A percentile compares a stretch with the other conserved stretches of the same genome.
phyloP scores from a whole-genome alignment of 2,329 filamentous ascomycete species.

The Aspergillus latus region DNA sequence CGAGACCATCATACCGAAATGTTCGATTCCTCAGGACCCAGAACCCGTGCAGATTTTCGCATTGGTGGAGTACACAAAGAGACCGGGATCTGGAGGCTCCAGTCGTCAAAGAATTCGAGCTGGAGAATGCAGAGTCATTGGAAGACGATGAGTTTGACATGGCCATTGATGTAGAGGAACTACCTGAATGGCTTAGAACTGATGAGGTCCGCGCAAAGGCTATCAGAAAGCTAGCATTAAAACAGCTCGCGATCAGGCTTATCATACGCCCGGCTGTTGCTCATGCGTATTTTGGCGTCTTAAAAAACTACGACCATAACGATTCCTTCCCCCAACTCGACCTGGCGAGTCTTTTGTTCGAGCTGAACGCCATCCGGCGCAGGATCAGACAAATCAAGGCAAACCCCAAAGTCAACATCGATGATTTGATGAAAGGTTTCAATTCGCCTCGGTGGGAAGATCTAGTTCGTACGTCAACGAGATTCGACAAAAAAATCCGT shows the following conservation, averaged over 20 bases:
- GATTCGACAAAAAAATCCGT: conserved; percentile 31
- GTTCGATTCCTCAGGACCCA: conserved; percentile 11
- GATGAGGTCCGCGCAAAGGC: conserved; percentile 37
- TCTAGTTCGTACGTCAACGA: conserved; percentile 18
- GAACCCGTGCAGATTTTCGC: conserved; percentile 5
- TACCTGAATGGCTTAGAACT: conserved; percentile 30
- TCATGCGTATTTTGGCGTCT: conserved; percentile 38
- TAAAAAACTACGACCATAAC: conserved; percentile 33
- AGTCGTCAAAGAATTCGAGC: conserved; percentile 8
- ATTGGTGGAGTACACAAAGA: background rate
- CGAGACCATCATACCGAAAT: conserved; percentile 16
- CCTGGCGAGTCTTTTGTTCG: conserved; percentile 32
- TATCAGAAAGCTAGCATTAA: conserved; percentile 40
- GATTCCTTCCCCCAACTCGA: conserved; percentile 30
- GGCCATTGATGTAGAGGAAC: conserved; percentile 22
- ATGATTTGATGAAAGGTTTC: conserved; percentile 34
- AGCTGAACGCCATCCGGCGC: conserved; percentile 34
- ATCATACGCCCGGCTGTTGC: conserved; percentile 41
- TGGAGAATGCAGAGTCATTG: conserved; percentile 7
- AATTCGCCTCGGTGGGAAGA: conserved; percentile 21
- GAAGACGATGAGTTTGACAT: conserved; percentile 22
- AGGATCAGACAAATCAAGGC: conserved; percentile 35
- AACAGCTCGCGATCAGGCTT: conserved; percentile 41
- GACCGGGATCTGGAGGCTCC: background rate
- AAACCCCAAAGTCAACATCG: conserved; percentile 25